phyloP scores from a whole-genome alignment of 768 basidiomycete genomes.

The Russula olivacea region DNA sequence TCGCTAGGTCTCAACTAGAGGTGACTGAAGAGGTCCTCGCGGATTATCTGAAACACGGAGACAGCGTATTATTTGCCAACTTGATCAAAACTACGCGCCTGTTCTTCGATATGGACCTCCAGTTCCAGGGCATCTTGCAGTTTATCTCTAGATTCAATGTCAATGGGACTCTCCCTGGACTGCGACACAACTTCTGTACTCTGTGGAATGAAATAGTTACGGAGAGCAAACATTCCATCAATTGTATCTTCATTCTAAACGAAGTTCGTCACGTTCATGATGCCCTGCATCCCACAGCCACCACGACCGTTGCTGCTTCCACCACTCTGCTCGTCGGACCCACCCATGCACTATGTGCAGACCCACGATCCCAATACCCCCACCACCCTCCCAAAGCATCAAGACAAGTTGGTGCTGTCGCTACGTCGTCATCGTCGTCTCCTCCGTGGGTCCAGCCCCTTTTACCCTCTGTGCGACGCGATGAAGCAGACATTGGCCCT shows the following conservation, averaged over 20 bases:
- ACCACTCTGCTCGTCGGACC: background rate
- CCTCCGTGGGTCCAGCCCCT: background rate
- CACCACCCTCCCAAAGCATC: background rate
- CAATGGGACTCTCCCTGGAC: background rate
- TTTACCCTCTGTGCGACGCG: background rate
- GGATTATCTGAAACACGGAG: background rate
- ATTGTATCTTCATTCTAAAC: background rate
- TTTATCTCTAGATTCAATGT: background rate
- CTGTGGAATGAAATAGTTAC: background rate
- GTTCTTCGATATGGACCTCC: background rate
- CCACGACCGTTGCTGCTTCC: background rate
- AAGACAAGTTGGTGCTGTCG: background rate
- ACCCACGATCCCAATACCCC: background rate
- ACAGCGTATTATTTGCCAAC: background rate
- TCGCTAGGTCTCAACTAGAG: background rate
- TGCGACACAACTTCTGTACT: background rate
- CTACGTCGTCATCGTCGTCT: background rate
- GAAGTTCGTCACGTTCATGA: background rate
- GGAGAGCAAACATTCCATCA: background rate
- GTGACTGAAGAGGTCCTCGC: background rate
- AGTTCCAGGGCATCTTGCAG: background rate
- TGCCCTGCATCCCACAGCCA: background rate
- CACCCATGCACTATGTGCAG: background rate
- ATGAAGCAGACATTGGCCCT: no score
- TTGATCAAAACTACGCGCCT: background rate